Evolutionary conservation across 805 yeast species (phyloP).

Genomic region (Metschnikowia noctiluminum): DNA sequence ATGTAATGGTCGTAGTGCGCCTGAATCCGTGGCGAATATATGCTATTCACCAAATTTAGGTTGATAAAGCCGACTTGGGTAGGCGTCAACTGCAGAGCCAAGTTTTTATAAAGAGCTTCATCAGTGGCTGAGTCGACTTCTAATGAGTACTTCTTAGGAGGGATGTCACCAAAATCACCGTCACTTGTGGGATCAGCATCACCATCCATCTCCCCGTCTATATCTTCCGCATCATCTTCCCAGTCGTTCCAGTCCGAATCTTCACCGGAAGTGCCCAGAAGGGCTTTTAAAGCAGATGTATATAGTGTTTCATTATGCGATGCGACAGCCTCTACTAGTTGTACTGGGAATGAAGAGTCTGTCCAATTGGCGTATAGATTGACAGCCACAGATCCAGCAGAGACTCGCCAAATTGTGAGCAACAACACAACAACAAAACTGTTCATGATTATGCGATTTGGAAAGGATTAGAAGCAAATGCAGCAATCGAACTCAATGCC

Average conservation of each 20-base stretch:
- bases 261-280: conserved; percentile 4
- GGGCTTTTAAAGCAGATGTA: conserved; percentile 1
- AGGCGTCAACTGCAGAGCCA: not conserved
- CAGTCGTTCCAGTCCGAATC: conserved; percentile 13
- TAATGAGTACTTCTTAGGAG: not conserved
- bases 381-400: conserved; percentile 6
- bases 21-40: conserved; percentile 59
- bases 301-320: conserved; percentile 13
- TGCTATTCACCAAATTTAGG: conserved; percentile 45
- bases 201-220: not conserved
- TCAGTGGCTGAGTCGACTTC: not conserved
- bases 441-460: not conserved
- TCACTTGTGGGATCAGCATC: not conserved
- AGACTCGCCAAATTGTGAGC: not conserved
- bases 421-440: not conserved
- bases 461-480: too few species aligned
- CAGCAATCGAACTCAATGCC: too few species aligned
- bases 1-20: conserved; percentile 58
- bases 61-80: conserved; percentile 29
- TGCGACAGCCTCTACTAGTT: conserved; percentile 17
- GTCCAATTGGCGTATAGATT: conserved; percentile 15
- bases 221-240: not conserved
- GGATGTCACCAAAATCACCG: not conserved
- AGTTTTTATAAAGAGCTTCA: not conserved
- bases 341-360: conserved; percentile 13